Conservation (phyloP, 192 early-diverging fungal genomes). For the Piromyces finnis region DNA sequence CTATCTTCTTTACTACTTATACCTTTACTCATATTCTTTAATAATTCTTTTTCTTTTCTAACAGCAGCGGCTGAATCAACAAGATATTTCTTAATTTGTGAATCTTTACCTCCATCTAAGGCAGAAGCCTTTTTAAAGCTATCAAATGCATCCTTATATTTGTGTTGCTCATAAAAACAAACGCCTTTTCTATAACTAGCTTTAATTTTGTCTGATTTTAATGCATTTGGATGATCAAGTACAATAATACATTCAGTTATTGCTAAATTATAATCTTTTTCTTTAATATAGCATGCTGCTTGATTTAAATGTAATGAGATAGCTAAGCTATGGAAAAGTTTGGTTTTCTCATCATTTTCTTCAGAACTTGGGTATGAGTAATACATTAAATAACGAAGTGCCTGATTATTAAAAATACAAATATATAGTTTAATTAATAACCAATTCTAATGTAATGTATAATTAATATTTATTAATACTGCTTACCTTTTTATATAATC, state of each 20-base stretch:
- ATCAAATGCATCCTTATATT: background rate
- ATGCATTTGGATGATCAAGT: background rate
- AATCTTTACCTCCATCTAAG: background rate
- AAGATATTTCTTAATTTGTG: background rate
- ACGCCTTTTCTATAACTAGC: background rate
- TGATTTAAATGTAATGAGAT: background rate
- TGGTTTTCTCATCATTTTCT: background rate
- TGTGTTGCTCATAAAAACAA: background rate
- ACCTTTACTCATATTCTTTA: background rate
- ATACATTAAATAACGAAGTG: background rate
- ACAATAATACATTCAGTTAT: background rate
- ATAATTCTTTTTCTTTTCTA: background rate
- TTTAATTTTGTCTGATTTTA: background rate
- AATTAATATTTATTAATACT: no score
- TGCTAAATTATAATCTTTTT: background rate
- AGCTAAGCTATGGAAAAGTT: background rate
- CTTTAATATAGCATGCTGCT: background rate
- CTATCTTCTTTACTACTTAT: background rate
- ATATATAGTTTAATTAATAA: no score
- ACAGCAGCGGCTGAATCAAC: background rate
- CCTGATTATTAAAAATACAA: background rate
- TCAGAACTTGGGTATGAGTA: background rate
- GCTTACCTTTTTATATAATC: conserved; percentile 61
- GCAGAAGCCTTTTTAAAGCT: background rate
- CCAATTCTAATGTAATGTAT: no score